Evolutionary conservation across 257 asterid genomes (phyloP), one percentile per base, ranked within the genome.

Genomic region (Gardenia jasminoides): DNA sequence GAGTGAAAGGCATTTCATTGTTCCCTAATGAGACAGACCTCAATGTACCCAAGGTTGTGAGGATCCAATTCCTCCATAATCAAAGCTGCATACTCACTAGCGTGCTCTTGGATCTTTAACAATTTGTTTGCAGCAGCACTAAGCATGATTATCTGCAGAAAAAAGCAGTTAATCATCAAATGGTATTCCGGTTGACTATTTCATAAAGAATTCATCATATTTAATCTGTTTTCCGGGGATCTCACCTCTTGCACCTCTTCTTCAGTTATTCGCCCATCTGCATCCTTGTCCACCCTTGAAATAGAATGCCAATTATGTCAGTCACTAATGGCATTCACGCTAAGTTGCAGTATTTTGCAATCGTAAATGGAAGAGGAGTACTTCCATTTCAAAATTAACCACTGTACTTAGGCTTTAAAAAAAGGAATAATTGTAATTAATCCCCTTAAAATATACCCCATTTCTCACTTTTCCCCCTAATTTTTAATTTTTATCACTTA

Each of bases 61-160:
- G 82, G 85, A 71, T 86, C 90, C 24, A 86, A 78, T 54, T 86
- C 90, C 52, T 86, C 88, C 90, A 86, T 82, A 59, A 86, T 82
- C 75, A 86, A 28, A 41, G 88, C 83, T 0, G 88, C 86, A 9
- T 84, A 86, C 50, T 84, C 86, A 70, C 64, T 83, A 0, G 88
- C 90, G 8, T 84, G 84, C 65, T 84, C 80, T 61, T 82, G 85
- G 46, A 86, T 83, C 46, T 61, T 88, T 72, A 82, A 78, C n/a
- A 84, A 70, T 79, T 84, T 84, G 72, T 84, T 84, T 70, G 87
- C 87, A n/a, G 87, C 78, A 69, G 87, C 87, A 22, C 87, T 84
- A 24, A 78, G 78, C 65, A 64, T 70, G 71, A 84, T 84, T n/a
- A 84, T 84, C 87, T 84, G 83, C 61, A 77, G 11, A 56, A 7